These are phyloP conservation scores for Suhomyces kunorum DNA, from an alignment of 1,139 yeast species.

Conservation along the genomic window DNA sequence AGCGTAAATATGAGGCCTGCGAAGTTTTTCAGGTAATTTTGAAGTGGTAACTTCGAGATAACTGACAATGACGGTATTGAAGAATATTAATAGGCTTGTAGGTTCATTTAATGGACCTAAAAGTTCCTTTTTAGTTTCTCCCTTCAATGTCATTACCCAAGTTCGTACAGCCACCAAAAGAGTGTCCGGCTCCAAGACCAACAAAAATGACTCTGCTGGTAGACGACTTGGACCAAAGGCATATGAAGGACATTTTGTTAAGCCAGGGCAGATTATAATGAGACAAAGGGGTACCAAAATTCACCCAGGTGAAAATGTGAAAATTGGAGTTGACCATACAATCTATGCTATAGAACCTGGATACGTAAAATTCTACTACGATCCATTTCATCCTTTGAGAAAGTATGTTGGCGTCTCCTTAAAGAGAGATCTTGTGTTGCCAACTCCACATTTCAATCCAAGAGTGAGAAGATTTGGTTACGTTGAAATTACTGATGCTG, in stretches of 20 bases:
- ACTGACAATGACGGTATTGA: conserved; percentile 10
- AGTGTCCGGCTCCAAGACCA: conserved; percentile 92
- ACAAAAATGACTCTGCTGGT: conserved; percentile 94
- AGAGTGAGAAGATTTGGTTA: conserved; percentile 84
- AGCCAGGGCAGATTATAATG: conserved; percentile 86
- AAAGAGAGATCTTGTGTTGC: conserved; percentile 61
- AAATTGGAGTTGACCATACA: conserved; percentile 93
- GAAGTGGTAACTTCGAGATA: not conserved
- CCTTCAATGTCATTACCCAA: conserved; percentile 32
- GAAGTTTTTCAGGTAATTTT: conserved; percentile 6
- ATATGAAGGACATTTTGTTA: conserved; percentile 65
- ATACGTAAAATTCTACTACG: conserved; percentile 82
- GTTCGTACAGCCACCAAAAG: conserved; percentile 91
- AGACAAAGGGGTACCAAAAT: conserved; percentile 97
- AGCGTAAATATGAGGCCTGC: conserved; percentile 11
- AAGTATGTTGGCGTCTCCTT: conserved; percentile 89
- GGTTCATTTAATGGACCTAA: conserved; percentile 7
- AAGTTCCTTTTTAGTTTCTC: conserved; percentile 18
- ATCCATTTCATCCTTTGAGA: conserved; percentile 96
- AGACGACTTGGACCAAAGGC: conserved; percentile 90
- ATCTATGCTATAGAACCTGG: conserved; percentile 92
- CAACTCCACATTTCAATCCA: conserved; percentile 89
- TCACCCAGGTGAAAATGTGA: conserved; percentile 91
- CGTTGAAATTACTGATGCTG: conserved; percentile 50
- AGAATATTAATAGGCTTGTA: conserved; percentile 8